phyloP scores from a whole-genome alignment of 2,329 filamentous ascomycete genomes.

The Lachnellula arida region DNA sequence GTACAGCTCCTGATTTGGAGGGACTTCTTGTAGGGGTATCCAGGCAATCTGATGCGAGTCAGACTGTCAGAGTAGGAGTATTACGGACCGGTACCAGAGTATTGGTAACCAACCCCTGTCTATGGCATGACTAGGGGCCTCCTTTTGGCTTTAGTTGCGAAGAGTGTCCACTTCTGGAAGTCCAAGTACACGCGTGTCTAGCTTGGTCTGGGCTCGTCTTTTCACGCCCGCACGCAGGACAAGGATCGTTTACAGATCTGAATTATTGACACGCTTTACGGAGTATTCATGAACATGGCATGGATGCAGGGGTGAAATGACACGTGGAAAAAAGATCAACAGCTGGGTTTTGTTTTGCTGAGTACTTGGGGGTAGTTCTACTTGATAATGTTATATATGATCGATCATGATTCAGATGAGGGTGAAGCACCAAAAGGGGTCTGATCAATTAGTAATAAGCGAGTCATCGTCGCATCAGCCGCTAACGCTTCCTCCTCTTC shows the following conservation, averaged over 20 bases:
- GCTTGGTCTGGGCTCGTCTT: background rate
- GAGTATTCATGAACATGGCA: background rate
- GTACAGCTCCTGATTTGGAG: background rate
- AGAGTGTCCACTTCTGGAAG: background rate
- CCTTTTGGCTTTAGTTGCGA: background rate
- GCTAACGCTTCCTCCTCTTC: background rate
- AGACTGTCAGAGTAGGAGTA: background rate
- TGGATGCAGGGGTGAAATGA: background rate
- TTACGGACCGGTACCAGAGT: background rate
- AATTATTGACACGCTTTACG: background rate
- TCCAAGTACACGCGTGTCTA: background rate
- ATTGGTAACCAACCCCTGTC: background rate
- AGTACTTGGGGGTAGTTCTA: background rate
- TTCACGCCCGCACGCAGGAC: background rate
- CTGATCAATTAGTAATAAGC: background rate
- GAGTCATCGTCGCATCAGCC: background rate
- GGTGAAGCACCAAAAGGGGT: background rate
- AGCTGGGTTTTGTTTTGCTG: background rate
- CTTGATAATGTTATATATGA: background rate
- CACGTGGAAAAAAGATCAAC: background rate
- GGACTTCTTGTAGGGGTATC: background rate
- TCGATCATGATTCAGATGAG: background rate
- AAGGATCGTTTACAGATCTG: background rate
- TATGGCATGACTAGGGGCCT: background rate
- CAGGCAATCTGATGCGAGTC: background rate